Base-by-base conservation (phyloP, 306 rosid species). In the Trichosanthes cucumerina region DNA sequence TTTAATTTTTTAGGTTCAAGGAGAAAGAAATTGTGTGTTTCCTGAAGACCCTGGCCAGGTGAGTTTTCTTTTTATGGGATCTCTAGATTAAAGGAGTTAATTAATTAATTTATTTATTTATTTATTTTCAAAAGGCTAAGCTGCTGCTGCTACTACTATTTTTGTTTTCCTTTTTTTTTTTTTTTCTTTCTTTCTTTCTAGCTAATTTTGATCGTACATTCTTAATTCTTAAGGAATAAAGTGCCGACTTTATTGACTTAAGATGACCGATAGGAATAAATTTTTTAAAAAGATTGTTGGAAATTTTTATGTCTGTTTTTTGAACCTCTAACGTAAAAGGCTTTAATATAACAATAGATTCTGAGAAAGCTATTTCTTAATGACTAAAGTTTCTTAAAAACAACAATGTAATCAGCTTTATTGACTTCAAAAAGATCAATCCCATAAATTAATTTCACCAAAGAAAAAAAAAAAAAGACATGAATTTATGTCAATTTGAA, bases 21-120 rank as follows among this genome's bases (percentile, higher is more conserved):
- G 96, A 56, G 98, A 96, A 85, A 91, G 87, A 83, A 90, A 87
- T 89, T 88, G 96, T 86, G 71, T 91, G 88, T 90, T 92, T 79
- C 98, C 99, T 74, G 97, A 92, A 85, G 91, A 96, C 84, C 96
- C 98, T 24, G 99, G 97, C 80, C 98, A 96, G 97, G 99, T 96
- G 90, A 75, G 84, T 86, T 86, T 81, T 81, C 24, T 16, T 26
- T 31, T 26, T 31, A 70, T 38, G 9, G 50, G 75, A 68, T 68
- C 52, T 43, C 33, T 15, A 36, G n/a, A n/a, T 70, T 24, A 44
- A 69, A 39, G 34, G 1, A 69, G 19, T 69, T 43, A 44, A 23
- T 43, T n/a, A 0, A 21, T 21, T n/a, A n/a, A n/a, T 64, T 9
- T 9, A 21, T 21, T n/a, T 39, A n/a, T 64, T 9, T 9, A 10